A percentile compares a stretch with the other conserved stretches of the same genome.
Conservation (phyloP, 2,329 filamentous ascomycete genomes). For the Penicillium sp. region DNA sequence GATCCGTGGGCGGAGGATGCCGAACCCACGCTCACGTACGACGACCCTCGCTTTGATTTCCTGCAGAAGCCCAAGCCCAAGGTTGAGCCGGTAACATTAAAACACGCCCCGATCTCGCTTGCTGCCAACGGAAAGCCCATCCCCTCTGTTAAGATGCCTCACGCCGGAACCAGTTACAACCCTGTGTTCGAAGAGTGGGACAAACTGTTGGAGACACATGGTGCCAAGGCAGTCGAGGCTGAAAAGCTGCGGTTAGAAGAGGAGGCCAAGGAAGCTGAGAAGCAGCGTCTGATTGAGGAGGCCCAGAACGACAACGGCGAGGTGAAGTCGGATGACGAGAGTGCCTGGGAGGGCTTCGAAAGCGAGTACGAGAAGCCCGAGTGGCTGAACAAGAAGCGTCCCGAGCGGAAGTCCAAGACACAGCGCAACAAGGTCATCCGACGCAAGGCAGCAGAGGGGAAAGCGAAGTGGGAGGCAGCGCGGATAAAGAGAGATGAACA, state of each 20-base stretch:
- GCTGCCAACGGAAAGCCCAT: constrained; percentile 77
- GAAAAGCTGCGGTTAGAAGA: constrained; percentile 71
- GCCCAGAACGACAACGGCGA: constrained; percentile 74
- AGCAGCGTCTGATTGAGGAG: constrained; percentile 67
- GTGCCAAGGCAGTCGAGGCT: constrained; percentile 72
- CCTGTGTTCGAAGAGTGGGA: constrained; percentile 85
- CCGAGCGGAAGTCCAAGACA: constrained; percentile 77
- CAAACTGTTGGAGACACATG: constrained; percentile 68
- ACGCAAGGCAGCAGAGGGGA: constrained; percentile 80
- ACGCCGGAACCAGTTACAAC: constrained; percentile 88
- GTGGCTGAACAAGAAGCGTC: constrained; percentile 67
- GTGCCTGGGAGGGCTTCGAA: constrained; percentile 85
- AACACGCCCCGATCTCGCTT: constrained; percentile 74
- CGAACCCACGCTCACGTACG: constrained; percentile 39
- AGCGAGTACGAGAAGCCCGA: constrained; percentile 72
- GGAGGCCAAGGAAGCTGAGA: constrained; percentile 65
- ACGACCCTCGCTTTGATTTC: constrained; percentile 61
- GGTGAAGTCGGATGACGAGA: constrained; percentile 78
- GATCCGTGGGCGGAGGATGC: constrained; percentile 71
- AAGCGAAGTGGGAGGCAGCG: constrained; percentile 70
- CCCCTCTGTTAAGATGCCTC: constrained; percentile 74
- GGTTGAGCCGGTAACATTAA: constrained; percentile 72
- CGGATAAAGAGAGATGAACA: constrained; percentile 73
- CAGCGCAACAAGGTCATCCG: constrained; percentile 87
- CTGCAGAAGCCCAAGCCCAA: constrained; percentile 64